Evolutionary conservation across 2,329 filamentous ascomycete genomes (phyloP), one percentile per base, ranked within the genome.

Genomic region (Cladobotryum protrusum): DNA sequence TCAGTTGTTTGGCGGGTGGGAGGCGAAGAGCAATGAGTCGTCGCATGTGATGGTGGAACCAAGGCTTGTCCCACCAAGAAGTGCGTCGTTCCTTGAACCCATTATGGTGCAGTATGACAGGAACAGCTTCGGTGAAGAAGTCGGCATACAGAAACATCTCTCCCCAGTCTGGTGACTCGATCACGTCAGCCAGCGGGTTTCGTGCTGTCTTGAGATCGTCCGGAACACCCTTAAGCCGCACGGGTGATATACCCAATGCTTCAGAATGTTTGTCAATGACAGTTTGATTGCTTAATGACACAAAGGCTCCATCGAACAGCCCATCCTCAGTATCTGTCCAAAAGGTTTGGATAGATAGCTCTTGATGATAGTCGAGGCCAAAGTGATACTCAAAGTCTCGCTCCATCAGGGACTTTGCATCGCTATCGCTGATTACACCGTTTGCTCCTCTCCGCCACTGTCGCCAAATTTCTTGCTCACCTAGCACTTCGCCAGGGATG

Each of bases 401-500:
- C n/a, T 54, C 39, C 39, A 53, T 45, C 18, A 52, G 18, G 6
- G 35, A 33, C 5, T 42, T 45, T 8, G 43, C 42, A 12, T 50
- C 44, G 14, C 13, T 35, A 20, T 19, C 20, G n/a, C 15, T 35
- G 2, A 33, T 37, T 15, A 41, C 24, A 8, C n/a, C 35, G 12
- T 41, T 20, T 7, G 33, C 13, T 44, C 43, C 19, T 15, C 54
- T 45, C 36, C 45, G 53, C 53, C 53, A 53, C 72, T 70, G 62
- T 75, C 60, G 61, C 58, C 57, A 61, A 5, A 59, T 48, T 37
- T 60, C 59, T 41, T 61, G 59, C 48, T 60, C 56, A 17, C 59
- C 55, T 2, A 61, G 52, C 3, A 61, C 54, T 40, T 60, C 56
- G 8, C 55, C 58, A n/a, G 56, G 50, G 20, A 59, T 47, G 18